These are phyloP conservation scores for Artemisia tridentata DNA, from an alignment of 129 eudicot species.

Conservation along the genomic window DNA sequence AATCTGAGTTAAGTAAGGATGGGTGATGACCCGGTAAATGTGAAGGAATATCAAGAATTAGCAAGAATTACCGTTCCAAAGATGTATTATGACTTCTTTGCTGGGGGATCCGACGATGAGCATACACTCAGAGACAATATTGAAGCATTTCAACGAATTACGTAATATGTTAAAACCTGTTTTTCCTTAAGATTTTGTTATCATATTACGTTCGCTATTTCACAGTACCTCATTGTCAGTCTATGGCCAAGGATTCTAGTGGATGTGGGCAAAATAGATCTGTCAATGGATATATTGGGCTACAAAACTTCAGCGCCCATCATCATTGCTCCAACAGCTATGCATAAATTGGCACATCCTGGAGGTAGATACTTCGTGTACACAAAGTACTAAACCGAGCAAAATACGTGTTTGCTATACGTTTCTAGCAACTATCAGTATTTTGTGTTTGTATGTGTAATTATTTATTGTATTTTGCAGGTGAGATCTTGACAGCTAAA, in stretches of 20 bases:
- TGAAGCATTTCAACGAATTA: conserved; percentile 63
- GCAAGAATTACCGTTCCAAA: conserved; percentile 74
- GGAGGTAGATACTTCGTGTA: conserved; percentile 40
- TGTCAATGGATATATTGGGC: conserved; percentile 72
- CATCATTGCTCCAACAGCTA: conserved; percentile 80
- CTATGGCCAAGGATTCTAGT: conserved; percentile 73
- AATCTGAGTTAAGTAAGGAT: conserved; percentile 4
- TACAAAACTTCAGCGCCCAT: conserved; percentile 71
- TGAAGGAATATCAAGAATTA: conserved; percentile 65
- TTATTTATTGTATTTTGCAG: conserved; percentile 39
- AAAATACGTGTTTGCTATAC: neutral
- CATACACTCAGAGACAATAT: too few relatives aligned
- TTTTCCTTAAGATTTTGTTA: neutral
- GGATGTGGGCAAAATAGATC: conserved; percentile 65
- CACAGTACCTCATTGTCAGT: conserved; percentile 26
- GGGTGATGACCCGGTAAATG: conserved; percentile 60
- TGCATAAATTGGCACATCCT: conserved; percentile 74
- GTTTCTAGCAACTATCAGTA: neutral
- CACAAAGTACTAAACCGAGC: neutral
- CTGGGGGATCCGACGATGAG: conserved; percentile 86
- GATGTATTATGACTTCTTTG: conserved; percentile 73
- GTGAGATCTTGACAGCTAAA: conserved; percentile 84
- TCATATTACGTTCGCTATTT: neutral
- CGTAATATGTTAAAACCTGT: conserved; percentile 27
- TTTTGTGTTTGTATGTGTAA: neutral